Percentiles rank a stretch among this genome's conserved stretches.
Conservation (phyloP, 306 rosid species). For the Alnus rubra region DNA sequence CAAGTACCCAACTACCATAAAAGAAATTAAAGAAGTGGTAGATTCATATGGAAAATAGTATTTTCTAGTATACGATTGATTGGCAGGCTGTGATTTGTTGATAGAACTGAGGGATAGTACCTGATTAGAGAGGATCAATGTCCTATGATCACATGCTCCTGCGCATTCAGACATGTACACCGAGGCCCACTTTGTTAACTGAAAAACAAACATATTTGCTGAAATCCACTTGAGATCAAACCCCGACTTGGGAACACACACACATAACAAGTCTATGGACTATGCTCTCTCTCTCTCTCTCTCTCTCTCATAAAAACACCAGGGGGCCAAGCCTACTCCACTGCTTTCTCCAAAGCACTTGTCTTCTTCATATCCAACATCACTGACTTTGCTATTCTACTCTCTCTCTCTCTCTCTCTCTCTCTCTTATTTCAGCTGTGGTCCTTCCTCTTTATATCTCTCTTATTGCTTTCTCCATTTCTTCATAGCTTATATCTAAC, state of each 20-base stretch:
- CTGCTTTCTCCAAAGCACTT: constrained; percentile 71
- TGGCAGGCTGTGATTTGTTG: constrained; percentile 41
- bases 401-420: constrained; percentile 26
- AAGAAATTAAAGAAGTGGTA: constrained; percentile 36
- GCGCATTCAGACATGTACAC: constrained; percentile 70
- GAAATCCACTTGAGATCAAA: constrained; percentile 66
- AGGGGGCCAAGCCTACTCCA: constrained; percentile 34
- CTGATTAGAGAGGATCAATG: constrained; percentile 30
- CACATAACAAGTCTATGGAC: constrained; percentile 35
- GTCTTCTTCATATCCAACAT: constrained; percentile 78
- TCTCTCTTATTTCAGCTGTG: constrained; percentile 39
- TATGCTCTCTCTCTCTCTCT: constrained; percentile 12
- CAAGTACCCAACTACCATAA: constrained; percentile 26
- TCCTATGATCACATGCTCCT: constrained; percentile 77
- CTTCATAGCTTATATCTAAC: constrained; percentile 35
- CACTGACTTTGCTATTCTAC: constrained; percentile 56
- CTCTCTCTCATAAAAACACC: constrained; percentile 31
- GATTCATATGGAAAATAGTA: constrained; percentile 25
- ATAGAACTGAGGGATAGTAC: background rate
- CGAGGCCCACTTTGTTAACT: constrained; percentile 83
- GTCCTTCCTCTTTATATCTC: constrained; percentile 72
- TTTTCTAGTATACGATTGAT: constrained; percentile 23
- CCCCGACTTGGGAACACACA: constrained; percentile 86
- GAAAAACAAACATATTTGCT: constrained; percentile 63
- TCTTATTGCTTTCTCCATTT: constrained; percentile 66